A percentile compares a stretch with the other conserved stretches of the same genome.
phyloP scores from a whole-genome alignment of 345 rosid genomes.

The Gossypium thurberi region DNA sequence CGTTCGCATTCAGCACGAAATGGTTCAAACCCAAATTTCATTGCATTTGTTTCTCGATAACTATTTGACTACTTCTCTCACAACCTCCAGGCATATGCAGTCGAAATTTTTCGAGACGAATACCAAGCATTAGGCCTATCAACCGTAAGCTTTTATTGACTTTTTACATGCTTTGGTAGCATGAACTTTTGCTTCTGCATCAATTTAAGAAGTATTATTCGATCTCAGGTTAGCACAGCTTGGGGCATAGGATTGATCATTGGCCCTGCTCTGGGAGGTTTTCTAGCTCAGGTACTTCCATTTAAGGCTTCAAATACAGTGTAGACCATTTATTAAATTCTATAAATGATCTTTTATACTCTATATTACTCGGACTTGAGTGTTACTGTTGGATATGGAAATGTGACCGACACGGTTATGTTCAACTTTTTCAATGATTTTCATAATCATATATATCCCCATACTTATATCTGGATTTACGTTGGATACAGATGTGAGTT shows the following conservation, averaged over 20 bases:
- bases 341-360: background rate
- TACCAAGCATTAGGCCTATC: constrained; percentile 80
- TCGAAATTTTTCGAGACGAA: constrained; percentile 65
- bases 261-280: constrained; percentile 97
- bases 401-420: background rate
- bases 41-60: background rate
- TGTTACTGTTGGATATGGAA: background rate
- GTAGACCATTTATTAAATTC: background rate
- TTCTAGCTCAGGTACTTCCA: constrained; percentile 71
- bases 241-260: constrained; percentile 96
- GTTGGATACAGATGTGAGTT: too few species aligned
- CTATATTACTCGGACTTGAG: background rate
- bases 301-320: background rate
- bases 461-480: too few species aligned
- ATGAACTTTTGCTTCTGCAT: background rate
- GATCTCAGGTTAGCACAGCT: constrained; percentile 74
- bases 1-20: background rate
- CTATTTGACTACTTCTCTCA: background rate
- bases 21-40: background rate
- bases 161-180: background rate
- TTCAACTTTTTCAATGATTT: background rate
- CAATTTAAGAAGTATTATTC: background rate
- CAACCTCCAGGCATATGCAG: constrained; percentile 68
- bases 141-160: constrained; percentile 43
- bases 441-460: too few species aligned